Conservation (phyloP, 148 eudicot genomes). For the Spergularia bocconei region DNA sequence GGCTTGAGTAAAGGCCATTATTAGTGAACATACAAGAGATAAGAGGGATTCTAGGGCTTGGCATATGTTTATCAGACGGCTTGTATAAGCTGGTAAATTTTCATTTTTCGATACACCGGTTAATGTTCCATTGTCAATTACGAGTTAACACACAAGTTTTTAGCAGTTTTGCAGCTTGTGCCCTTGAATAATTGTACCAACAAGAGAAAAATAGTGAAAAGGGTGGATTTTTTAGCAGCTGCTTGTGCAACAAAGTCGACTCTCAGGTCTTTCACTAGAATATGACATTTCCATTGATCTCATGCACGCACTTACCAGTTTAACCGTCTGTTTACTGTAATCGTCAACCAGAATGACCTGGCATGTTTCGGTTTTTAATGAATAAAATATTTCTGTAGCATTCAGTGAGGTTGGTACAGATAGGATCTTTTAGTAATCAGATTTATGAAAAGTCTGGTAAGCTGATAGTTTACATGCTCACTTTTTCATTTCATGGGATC, state of each 20-base stretch:
- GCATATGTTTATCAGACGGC: not conserved
- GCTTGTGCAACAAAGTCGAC: slow-evolving; percentile 6
- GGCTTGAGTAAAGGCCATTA: not conserved
- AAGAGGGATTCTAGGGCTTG: slow-evolving; percentile 16
- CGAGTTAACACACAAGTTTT: slow-evolving; percentile 7
- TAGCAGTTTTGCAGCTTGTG: slow-evolving; percentile 11
- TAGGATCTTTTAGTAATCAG: not conserved
- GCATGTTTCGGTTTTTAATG: not conserved
- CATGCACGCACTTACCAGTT: not conserved
- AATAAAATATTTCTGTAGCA: too few relatives aligned
- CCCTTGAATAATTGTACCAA: slow-evolving; percentile 2
- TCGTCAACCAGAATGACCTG: slow-evolving; percentile 14
- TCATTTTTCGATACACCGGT: slow-evolving; percentile 13
- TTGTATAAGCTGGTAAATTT: slow-evolving; percentile 7
- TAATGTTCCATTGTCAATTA: slow-evolving; percentile 8
- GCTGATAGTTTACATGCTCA: slow-evolving; percentile 15
- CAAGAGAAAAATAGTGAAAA: not conserved
- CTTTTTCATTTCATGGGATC: slow-evolving; percentile 30
- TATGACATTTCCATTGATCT: slow-evolving; percentile 4
- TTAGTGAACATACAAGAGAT: slow-evolving; percentile 8
- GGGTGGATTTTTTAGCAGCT: not conserved
- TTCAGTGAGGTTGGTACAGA: too few relatives aligned
- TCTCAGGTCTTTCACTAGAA: too few relatives aligned
- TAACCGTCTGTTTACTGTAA: not conserved
- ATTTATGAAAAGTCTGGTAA: slow-evolving; percentile 16